A percentile compares a stretch with the other conserved stretches of the same genome.
phyloP scores from a whole-genome alignment of 2,329 filamentous ascomycete genomes.

The Fusarium vanettenii region DNA sequence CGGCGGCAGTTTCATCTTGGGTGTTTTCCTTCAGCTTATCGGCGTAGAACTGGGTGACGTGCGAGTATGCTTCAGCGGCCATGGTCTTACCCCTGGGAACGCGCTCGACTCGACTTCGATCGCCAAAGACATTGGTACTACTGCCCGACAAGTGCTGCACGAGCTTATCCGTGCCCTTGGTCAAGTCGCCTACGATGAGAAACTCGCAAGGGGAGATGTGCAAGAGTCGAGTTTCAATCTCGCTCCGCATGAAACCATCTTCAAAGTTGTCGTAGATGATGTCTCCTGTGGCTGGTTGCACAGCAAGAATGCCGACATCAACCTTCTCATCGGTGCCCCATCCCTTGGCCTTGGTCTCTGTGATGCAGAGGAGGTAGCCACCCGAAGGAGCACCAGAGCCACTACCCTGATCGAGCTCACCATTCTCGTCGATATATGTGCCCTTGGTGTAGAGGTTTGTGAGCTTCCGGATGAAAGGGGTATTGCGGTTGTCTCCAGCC shows the following conservation, averaged over 20 bases:
- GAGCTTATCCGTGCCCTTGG: slow-evolving; percentile 91
- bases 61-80: slow-evolving; percentile 85
- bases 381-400: slow-evolving; percentile 64
- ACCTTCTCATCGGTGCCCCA: slow-evolving; percentile 93
- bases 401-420: slow-evolving; percentile 72
- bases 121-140: slow-evolving; percentile 91
- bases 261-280: slow-evolving; percentile 97
- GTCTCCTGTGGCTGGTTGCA: slow-evolving; percentile 95
- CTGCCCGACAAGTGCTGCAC: slow-evolving; percentile 89
- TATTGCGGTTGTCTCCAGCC: slow-evolving; percentile 91
- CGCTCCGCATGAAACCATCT: slow-evolving; percentile 96
- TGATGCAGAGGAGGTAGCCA: slow-evolving; percentile 96
- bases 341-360: slow-evolving; percentile 82
- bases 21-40: slow-evolving; percentile 77
- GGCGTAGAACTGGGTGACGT: slow-evolving; percentile 94
- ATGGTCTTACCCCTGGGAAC: slow-evolving; percentile 82
- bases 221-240: slow-evolving; percentile 93
- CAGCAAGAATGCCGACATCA: slow-evolving; percentile 89
- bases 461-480: slow-evolving; percentile 90
- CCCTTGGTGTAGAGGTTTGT: slow-evolving; percentile 98
- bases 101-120: slow-evolving; percentile 86
- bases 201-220: slow-evolving; percentile 98
- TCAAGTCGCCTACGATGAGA: slow-evolving; percentile 89
- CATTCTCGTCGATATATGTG: slow-evolving; percentile 94
- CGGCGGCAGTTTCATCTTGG: slow-evolving; percentile 66